These are phyloP conservation scores for Lactuca sativa DNA, from an alignment of 129 eudicot species.

Conservation along the genomic window DNA sequence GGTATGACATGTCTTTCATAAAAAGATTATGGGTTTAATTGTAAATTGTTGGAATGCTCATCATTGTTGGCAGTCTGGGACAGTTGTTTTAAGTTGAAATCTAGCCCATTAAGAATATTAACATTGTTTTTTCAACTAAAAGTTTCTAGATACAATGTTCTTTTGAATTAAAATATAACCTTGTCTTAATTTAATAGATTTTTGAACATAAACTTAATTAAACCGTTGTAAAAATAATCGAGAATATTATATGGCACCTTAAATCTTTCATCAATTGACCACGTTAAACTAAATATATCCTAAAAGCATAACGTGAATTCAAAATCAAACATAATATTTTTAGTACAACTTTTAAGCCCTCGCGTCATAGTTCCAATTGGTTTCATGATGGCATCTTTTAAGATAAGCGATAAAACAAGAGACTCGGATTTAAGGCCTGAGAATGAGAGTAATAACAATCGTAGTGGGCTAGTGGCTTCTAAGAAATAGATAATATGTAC, in stretches of 20 bases:
- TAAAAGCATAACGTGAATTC: too few species aligned
- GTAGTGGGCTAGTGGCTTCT: too few species aligned
- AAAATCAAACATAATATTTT: too few species aligned
- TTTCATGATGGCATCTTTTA: too few species aligned
- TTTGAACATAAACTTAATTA: background rate
- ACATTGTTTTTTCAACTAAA: conserved; percentile 25
- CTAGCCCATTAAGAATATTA: background rate
- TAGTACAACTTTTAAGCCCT: too few species aligned
- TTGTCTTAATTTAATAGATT: background rate
- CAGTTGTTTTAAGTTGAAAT: conserved; percentile 35
- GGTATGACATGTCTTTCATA: background rate
- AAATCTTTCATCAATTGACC: background rate
- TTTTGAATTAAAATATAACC: background rate
- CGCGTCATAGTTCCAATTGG: too few species aligned
- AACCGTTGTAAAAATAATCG: background rate
- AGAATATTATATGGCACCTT: background rate
- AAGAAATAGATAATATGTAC: too few species aligned
- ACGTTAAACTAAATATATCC: background rate
- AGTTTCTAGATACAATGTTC: conserved; percentile 10
- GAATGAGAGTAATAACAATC: too few species aligned
- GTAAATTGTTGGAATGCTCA: conserved; percentile 9
- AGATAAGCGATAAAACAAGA: too few species aligned
- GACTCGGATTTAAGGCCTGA: too few species aligned
- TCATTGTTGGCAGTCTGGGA: conserved; percentile 36
- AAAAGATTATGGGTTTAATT: conserved; percentile 8